Base-by-base conservation (phyloP, 495 filamentous ascomycete species). In the Cetradonia linearis region DNA sequence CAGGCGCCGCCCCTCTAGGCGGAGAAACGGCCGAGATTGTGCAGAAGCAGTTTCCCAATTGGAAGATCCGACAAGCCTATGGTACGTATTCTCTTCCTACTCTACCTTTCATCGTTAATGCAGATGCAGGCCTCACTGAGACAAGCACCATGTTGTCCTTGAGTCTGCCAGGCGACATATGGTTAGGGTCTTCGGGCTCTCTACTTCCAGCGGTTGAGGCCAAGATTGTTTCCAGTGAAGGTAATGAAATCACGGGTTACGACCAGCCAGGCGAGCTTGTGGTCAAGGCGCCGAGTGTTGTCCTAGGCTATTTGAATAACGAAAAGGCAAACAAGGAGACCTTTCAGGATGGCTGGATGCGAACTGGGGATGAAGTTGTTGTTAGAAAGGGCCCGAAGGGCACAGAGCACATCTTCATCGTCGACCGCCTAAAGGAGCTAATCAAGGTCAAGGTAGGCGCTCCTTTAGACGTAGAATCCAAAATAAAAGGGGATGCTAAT, bases 401-500 rank as follows among this genome's bases (percentile, higher is more conserved):
- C 10, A 72, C 84, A 54, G 88, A 95, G 70, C 91, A 96, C 67
- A 63, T 94, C 37, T 84, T 85, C 63, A 87, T 96, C 46, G 86
- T 91, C 3, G 91, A 96, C 68, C 82, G 91, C 2, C 85, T 96
- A 67, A 96, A 96, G 76, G 91, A 96, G 71, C 74, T 96, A 56
- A 94, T 96, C 74, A 96, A 96, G 72, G 86, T 90, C 66, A 95
- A 94, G 82, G 88, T 89, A 71, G 44, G 2, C 5, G 27, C 27
- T 48, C n/a, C n/a, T n/a, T n/a, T n/a, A n/a, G 10, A 1, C 18
- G 3, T 5, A n/a, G n/a, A 10, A 5, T 16, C 20, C 3, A 25
- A 1, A 13, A 7, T 9, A 4, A 31, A 20, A 27, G 5, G 1
- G n/a, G 14, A 20, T 28, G 48, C 48, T 60, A 23, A 60, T 2